Evolutionary conservation across 2,329 filamentous ascomycete species (phyloP), one percentile per base, ranked within the genome.

Genomic region (Tolypocladium tundrense): DNA sequence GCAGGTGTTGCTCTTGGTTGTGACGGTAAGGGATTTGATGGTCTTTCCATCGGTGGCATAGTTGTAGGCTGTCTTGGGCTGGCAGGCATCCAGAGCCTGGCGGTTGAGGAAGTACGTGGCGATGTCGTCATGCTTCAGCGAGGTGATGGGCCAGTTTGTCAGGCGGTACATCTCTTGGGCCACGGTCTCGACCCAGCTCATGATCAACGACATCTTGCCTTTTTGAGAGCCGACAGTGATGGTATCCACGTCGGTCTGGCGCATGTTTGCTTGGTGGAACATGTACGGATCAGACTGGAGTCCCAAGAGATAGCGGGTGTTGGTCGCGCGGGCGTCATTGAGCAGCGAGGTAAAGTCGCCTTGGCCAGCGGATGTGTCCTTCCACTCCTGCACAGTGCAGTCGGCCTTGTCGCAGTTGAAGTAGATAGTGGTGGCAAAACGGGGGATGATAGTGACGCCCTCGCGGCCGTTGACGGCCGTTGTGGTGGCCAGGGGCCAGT

Each of bases 181-280:
- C 24, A 81, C 68, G 2, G 73, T 75, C 68, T 84, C 81, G 21
- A 79, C 74, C 82, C 82, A 85, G 14, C 77, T 78, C 68, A 83
- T 80, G 61, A 84, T 73, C 21, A 85, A 75, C 1, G 80, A 82
- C 58, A 78, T 72, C 60, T 77, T 71, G 3, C 69, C 74, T 1
- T 69, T 68, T 16, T 76, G 70, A 19, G 75, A 73, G 58, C 82
- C 81, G 54, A 84, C 71, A 11, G 74, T 78, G 53, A 77, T 76
- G 3, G 68, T 65, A 2, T 69, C 67, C 55, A 77, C 74, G 56
- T 80, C 81, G 3, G 71, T 70, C 51, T 79, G 77, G 57, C 82
- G 78, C 60, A 82, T 65, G 65, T 87, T 86, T 58, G 82, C 81
- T 70, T 86, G 83, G 68, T 87, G 84, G 74, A 86, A 84, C 82